Conservation (phyloP, 1,284 basidiomycete genomes). For the Vanrija sp. region DNA sequence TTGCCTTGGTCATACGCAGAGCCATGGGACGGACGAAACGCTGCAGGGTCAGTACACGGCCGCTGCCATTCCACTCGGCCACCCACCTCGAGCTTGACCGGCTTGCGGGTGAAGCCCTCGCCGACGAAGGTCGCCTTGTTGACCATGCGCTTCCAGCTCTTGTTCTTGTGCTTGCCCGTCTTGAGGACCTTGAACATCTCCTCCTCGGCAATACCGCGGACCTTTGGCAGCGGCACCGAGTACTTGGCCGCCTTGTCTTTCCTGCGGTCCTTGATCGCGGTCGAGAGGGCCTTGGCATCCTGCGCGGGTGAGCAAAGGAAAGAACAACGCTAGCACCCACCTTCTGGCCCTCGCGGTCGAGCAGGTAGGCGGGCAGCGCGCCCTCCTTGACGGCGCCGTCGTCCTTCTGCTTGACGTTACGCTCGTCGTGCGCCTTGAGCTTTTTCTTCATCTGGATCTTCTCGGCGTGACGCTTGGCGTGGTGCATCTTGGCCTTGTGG, state of each 20-base stretch:
- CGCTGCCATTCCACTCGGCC: conserved; percentile 5
- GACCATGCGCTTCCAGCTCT: conserved; percentile 99
- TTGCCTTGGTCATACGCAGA: conserved; percentile 94
- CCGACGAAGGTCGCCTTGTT: conserved; percentile 99
- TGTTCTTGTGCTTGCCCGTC: conserved; percentile 94
- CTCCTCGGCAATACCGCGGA: conserved; percentile 96
- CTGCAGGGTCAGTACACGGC: conserved; percentile 17
- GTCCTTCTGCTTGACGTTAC: conserved; percentile 93
- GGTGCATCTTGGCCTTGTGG: conserved; percentile 94
- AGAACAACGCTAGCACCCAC: conserved; percentile 16
- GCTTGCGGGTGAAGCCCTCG: conserved; percentile 96
- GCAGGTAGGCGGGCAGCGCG: conserved; percentile 87
- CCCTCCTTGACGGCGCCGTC: conserved; percentile 75
- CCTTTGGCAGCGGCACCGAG: conserved; percentile 92
- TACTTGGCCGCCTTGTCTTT: conserved; percentile 99
- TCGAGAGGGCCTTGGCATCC: conserved; percentile 95
- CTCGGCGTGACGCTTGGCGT: conserved; percentile 91
- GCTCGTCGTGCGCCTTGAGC: conserved; percentile 97
- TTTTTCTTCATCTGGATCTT: conserved; percentile 99
- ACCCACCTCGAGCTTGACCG: conserved; percentile 84
- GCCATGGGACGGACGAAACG: conserved; percentile 97
- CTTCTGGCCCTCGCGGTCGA: conserved; percentile 95
- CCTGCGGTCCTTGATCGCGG: conserved; percentile 96
- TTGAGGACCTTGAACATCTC: conserved; percentile 99
- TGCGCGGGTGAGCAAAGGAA: conserved; percentile 10